These are phyloP conservation scores for Entomortierella parvispora DNA, from an alignment of 192 early-diverging fungal genomes.

Conservation along the genomic window DNA sequence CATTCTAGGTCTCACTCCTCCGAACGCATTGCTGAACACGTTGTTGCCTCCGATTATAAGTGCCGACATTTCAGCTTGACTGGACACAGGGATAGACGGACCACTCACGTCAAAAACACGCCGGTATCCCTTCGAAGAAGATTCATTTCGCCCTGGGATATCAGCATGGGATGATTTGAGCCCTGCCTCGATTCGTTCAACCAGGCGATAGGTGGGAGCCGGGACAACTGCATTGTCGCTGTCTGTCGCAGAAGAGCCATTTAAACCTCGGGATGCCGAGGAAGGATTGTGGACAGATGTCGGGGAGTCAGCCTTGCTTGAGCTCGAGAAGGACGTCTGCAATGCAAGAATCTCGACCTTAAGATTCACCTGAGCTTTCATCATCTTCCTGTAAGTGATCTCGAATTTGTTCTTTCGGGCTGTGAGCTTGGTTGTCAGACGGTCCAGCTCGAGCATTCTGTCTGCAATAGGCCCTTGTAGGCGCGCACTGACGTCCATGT, in stretches of 20 bases:
- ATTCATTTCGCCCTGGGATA: neutral
- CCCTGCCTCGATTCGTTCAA: neutral
- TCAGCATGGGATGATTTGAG: neutral
- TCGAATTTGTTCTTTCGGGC: neutral
- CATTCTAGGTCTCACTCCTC: neutral
- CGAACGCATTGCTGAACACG: neutral
- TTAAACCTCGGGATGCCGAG: too few species aligned
- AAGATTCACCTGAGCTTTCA: neutral
- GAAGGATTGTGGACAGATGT: too few species aligned
- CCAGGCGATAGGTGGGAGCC: too few species aligned
- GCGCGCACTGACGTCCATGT: neutral
- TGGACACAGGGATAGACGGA: slow-evolving; percentile 4
- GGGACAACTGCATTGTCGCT: too few species aligned
- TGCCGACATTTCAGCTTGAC: slow-evolving; percentile 2
- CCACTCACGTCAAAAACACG: slow-evolving; percentile 15
- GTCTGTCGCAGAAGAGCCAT: too few species aligned
- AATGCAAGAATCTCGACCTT: slow-evolving; percentile 15
- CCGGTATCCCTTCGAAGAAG: slow-evolving; percentile 2
- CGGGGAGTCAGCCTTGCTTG: neutral
- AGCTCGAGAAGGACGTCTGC: neutral
- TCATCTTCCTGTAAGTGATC: slow-evolving; percentile 2
- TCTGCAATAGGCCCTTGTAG: slow-evolving; percentile 6
- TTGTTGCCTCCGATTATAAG: neutral
- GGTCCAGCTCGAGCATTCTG: slow-evolving; percentile 11
- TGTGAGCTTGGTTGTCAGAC: neutral